Percentiles rank a stretch among this genome's conserved stretches.
These are phyloP conservation scores for Blastobotrys proliferans DNA, from an alignment of 1,139 yeast species.

Conservation along the genomic window DNA sequence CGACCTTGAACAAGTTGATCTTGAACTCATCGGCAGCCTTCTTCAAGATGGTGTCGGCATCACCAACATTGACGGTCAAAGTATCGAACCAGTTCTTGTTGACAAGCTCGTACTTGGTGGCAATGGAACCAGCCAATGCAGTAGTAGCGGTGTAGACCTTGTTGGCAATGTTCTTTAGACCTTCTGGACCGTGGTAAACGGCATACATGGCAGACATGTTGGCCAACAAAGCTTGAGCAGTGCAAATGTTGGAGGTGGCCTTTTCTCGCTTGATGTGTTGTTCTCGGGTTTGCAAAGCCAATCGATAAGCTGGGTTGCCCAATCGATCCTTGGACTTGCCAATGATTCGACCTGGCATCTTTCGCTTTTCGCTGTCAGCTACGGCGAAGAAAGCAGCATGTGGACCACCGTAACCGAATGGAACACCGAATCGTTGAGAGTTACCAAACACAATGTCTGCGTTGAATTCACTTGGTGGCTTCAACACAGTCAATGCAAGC, in stretches of 20 bases:
- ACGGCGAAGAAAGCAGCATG: constrained; percentile 98
- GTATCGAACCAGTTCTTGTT: constrained; percentile 85
- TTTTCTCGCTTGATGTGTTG: constrained; percentile 96
- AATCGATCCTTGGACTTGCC: constrained; percentile 91
- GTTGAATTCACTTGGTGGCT: constrained; percentile 79
- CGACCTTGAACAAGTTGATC: constrained; percentile 72
- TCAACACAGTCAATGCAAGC: constrained; percentile 77
- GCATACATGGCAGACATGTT: constrained; percentile 95
- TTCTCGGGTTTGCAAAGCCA: constrained; percentile 95
- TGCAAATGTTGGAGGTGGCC: constrained; percentile 96
- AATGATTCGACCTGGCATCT: constrained; percentile 93
- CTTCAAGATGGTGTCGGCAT: constrained; percentile 53
- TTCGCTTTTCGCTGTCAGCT: constrained; percentile 69
- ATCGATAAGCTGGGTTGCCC: constrained; percentile 81
- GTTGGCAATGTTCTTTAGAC: constrained; percentile 73
- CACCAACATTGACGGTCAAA: constrained; percentile 58
- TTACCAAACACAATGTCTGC: constrained; percentile 94
- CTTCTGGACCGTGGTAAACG: constrained; percentile 93
- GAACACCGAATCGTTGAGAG: constrained; percentile 95
- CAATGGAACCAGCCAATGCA: constrained; percentile 58
- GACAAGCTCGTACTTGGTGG: constrained; percentile 34
- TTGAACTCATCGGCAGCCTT: constrained; percentile 58
- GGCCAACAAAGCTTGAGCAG: constrained; percentile 94
- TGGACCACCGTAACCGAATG: constrained; percentile 97
- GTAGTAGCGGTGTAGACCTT: constrained; percentile 76